These are phyloP conservation scores for Fusarium drepaniforme DNA, from an alignment of 2,329 filamentous ascomycete genomes.

Conservation along the genomic window DNA sequence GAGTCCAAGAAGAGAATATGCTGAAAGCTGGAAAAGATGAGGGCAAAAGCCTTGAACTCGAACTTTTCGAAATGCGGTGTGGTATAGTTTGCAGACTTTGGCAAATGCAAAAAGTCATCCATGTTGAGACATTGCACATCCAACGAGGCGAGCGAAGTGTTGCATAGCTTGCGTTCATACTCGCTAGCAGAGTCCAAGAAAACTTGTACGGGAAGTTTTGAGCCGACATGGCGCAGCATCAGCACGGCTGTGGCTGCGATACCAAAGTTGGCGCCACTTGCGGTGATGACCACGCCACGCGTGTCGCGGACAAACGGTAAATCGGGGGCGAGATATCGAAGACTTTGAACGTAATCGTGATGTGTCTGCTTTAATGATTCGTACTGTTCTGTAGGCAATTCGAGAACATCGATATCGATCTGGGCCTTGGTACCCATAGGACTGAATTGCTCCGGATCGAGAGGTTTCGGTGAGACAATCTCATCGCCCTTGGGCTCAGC, in stretches of 20 bases:
- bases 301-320: constrained; percentile 26
- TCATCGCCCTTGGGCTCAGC: constrained; percentile 29
- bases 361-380: constrained; percentile 33
- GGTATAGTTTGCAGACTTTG: background rate
- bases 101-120: constrained; percentile 32
- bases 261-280: constrained; percentile 26
- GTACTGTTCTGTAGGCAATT: constrained; percentile 16
- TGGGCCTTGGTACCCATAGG: constrained; percentile 14
- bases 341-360: constrained; percentile 18
- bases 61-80: constrained; percentile 29
- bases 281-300: constrained; percentile 38
- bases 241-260: constrained; percentile 37
- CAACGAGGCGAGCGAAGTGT: background rate
- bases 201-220: constrained; percentile 28
- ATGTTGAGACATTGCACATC: constrained; percentile 38
- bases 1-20: constrained; percentile 39
- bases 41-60: constrained; percentile 38
- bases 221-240: constrained; percentile 40
- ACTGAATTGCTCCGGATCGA: constrained; percentile 33
- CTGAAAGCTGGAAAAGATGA: constrained; percentile 42
- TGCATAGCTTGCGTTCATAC: constrained; percentile 22
- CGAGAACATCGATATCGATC: constrained; percentile 26
- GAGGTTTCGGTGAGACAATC: constrained; percentile 19
- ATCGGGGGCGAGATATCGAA: constrained; percentile 21
- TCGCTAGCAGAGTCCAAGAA: constrained; percentile 38